Evolutionary conservation across 345 rosid genomes (phyloP), one percentile per base, ranked within the genome.

Genomic region (Euphorbia pulcherrima): DNA sequence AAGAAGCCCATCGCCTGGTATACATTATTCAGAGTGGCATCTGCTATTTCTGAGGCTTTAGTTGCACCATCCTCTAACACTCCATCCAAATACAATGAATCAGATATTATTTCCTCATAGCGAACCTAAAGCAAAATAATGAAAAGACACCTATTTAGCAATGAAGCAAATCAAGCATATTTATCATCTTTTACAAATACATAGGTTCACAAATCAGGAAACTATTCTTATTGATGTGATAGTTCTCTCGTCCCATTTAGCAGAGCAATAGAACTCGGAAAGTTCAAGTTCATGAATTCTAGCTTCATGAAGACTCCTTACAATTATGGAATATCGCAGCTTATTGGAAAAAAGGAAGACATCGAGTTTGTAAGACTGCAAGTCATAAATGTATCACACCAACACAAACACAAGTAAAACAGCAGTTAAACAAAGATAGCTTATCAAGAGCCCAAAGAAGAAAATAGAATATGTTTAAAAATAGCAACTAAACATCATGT

Each of bases 1-100:
- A 81, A 72, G 71, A 88, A 86, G 71, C 98, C 92, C 96, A 89
- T 92, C 24, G 96, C 95, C 68, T 89, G 95, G 70, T 75, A 70
- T 62, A 89, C 77, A 69, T 89, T 82, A 60, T 61, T 76, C 73
- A 90, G 74, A 59, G 91, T 92, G 48, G 65, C 76, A 76, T 83
- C 89, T 0, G 88, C 92, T 76, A 84, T 78, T 63, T 89, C 86
- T 23, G 82, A 50, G 60, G 97, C 92, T 78, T 73, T 85, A 26
- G 58, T 63, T 2, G 87, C 92, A 26, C 96, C 96, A 71, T 88
- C 87, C 10, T 79, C 74, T 72, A 92, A 64, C 48, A 90, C 79
- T 56, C 77, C 78, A 60, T 88, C 90, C 69, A 88, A 80, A 80
- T 84, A 90, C 8, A 74, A 77, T 64, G 83, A 28, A 61, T 88